A percentile compares a stretch with the other conserved stretches of the same genome.
Conservation (phyloP, 768 basidiomycete genomes). For the Pleurotus eryngii region DNA sequence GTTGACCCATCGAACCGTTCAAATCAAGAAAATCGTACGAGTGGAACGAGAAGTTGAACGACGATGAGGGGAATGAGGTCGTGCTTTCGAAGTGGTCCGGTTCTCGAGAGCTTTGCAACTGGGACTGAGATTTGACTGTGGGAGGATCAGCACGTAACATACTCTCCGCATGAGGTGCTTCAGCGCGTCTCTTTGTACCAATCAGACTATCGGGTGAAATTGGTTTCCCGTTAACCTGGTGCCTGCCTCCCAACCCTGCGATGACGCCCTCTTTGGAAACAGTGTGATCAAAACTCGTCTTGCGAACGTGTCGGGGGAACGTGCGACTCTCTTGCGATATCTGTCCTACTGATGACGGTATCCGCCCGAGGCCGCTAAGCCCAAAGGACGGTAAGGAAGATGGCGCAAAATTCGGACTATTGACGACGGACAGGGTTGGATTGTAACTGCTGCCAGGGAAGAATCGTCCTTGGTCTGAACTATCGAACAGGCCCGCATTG, state of each 20-base stretch:
- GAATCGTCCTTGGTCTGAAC: constrained; percentile 23
- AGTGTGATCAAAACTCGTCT: constrained; percentile 95
- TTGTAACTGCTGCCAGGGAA: constrained; percentile 27
- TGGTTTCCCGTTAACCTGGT: constrained; percentile 80
- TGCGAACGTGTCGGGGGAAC: constrained; percentile 85
- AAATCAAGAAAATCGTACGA: constrained; percentile 55
- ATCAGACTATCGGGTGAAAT: constrained; percentile 58
- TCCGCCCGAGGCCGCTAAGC: constrained; percentile 51
- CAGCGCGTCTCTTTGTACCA: constrained; percentile 74
- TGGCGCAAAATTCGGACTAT: constrained; percentile 54
- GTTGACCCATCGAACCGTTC: constrained; percentile 10
- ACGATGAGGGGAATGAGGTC: constrained; percentile 60
- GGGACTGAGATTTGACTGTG: constrained; percentile 38
- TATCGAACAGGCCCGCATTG: constrained; percentile 32
- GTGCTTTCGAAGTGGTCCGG: constrained; percentile 34
- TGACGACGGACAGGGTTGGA: constrained; percentile 36
- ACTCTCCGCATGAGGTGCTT: constrained; percentile 77
- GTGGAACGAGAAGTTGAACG: constrained; percentile 73
- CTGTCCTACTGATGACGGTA: constrained; percentile 32
- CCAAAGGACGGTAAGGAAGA: constrained; percentile 75
- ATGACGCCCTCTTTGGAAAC: constrained; percentile 66
- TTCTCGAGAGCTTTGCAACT: constrained; percentile 21
- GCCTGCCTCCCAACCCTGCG: constrained; percentile 58
- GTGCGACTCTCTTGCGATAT: constrained; percentile 40
- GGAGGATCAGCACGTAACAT: constrained; percentile 78